Conservation (phyloP, 352 stramenopile genomes). For the Blastocystis sp. region DNA sequence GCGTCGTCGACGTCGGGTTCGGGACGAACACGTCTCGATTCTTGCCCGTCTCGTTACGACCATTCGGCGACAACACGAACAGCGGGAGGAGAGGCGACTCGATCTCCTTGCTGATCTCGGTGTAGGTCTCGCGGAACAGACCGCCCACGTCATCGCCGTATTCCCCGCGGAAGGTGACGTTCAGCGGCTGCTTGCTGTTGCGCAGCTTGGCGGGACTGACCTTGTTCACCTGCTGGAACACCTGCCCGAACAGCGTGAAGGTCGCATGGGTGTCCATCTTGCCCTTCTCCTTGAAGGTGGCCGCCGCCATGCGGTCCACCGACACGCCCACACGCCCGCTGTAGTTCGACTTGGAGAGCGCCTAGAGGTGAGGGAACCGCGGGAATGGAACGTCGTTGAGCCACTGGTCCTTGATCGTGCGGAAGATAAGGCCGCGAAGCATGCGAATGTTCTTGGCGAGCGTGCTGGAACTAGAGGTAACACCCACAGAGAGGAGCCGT, state of each 20-base stretch:
- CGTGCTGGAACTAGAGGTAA: conserved; percentile 20
- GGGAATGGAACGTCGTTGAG: conserved; percentile 13
- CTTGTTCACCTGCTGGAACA: conserved; percentile 46
- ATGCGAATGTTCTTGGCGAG: conserved; percentile 39
- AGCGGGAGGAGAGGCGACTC: conserved; percentile 62
- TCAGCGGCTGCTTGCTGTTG: conserved; percentile 45
- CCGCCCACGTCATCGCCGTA: conserved; percentile 68
- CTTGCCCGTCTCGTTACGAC: conserved; percentile 68
- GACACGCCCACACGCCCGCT: conserved; percentile 21
- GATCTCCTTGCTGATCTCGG: conserved; percentile 56
- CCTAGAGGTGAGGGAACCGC: neutral
- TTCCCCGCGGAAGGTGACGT: conserved; percentile 42
- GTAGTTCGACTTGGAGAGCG: conserved; percentile 56
- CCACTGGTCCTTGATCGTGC: conserved; percentile 59
- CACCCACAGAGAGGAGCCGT: neutral
- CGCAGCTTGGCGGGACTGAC: conserved; percentile 18
- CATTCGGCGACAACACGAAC: conserved; percentile 71
- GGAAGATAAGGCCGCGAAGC: conserved; percentile 67
- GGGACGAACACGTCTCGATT: conserved; percentile 71
- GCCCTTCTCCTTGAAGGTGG: conserved; percentile 20
- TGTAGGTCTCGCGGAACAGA: conserved; percentile 66
- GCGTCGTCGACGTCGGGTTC: conserved; percentile 64
- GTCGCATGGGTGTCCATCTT: neutral
- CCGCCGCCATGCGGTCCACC: conserved; percentile 24
- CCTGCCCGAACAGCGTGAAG: conserved; percentile 54